These are phyloP conservation scores for Massarina eburnea DNA, from an alignment of 2,329 filamentous ascomycete species.

Conservation along the genomic window DNA sequence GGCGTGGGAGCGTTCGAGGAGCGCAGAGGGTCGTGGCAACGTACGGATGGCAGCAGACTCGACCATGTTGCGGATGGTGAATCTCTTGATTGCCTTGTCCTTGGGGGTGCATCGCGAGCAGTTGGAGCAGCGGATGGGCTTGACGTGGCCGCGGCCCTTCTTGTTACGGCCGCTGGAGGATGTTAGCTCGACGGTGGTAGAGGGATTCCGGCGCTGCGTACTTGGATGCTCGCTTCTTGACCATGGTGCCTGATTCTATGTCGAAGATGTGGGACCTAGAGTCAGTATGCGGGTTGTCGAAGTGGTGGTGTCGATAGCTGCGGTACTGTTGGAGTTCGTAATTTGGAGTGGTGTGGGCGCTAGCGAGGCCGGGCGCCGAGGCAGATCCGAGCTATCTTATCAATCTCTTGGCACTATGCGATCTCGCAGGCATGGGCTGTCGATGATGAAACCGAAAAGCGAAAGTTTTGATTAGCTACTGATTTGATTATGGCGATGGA, in stretches of 20 bases:
- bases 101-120: constrained; percentile 85
- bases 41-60: constrained; percentile 99
- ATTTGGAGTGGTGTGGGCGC: constrained; percentile 25
- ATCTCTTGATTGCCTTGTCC: constrained; percentile 99
- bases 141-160: constrained; percentile 99
- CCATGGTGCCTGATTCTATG: constrained; percentile 62
- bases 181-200: constrained; percentile 37
- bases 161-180: constrained; percentile 88
- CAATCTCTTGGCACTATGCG: constrained; percentile 16
- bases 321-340: constrained; percentile 20
- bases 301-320: constrained; percentile 25
- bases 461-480: too few species aligned
- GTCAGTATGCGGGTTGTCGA: constrained; percentile 40
- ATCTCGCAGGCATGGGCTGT: too few species aligned
- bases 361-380: constrained; percentile 18
- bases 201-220: constrained; percentile 48
- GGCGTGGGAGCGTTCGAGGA: constrained; percentile 8
- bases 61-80: constrained; percentile 99
- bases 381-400: constrained; percentile 32
- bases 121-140: constrained; percentile 95
- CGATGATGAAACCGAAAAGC: too few species aligned
- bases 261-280: constrained; percentile 41
- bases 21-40: constrained; percentile 60
- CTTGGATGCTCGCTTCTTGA: constrained; percentile 77
- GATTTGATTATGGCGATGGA: too few species aligned